These are phyloP conservation scores for Medicago truncatula DNA, from an alignment of 306 rosid species.

Conservation along the genomic window DNA sequence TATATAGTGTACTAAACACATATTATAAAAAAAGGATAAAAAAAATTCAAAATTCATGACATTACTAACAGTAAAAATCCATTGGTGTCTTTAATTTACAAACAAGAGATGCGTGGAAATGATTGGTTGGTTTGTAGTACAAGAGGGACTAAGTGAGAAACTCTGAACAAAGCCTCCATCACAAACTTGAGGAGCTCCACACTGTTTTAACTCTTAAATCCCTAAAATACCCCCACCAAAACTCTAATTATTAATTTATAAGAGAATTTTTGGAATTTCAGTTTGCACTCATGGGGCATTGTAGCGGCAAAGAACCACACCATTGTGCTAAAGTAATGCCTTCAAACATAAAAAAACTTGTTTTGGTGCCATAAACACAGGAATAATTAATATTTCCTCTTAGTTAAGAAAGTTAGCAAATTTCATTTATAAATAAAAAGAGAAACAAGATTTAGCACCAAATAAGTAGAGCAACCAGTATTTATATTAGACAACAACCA, in stretches of 20 bases:
- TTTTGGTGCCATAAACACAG: conserved; percentile 12
- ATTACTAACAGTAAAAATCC: no score
- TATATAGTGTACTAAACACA: not conserved
- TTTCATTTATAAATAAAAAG: conserved; percentile 22
- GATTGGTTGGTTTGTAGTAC: not conserved
- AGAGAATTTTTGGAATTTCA: no score
- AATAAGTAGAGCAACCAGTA: conserved; percentile 15
- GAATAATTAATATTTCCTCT: conserved; percentile 14
- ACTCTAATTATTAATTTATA: no score
- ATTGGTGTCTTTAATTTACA: no score
- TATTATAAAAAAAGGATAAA: not conserved
- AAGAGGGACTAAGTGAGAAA: not conserved
- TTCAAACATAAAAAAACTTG: conserved; percentile 2
- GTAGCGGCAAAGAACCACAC: not conserved
- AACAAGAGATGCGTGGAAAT: not conserved
- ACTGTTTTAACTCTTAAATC: no score
- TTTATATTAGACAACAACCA: conserved; percentile 26
- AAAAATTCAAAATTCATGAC: no score
- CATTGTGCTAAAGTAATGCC: conserved; percentile 14
- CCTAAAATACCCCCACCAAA: no score
- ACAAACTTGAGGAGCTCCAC: no score
- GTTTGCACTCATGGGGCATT: no score
- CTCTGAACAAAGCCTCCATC: no score
- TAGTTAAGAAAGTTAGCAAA: conserved; percentile 18
- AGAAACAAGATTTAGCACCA: conserved; percentile 32